Base-by-base conservation (phyloP, 2,329 filamentous ascomycete genomes). In the Chaetomium sp. region DNA sequence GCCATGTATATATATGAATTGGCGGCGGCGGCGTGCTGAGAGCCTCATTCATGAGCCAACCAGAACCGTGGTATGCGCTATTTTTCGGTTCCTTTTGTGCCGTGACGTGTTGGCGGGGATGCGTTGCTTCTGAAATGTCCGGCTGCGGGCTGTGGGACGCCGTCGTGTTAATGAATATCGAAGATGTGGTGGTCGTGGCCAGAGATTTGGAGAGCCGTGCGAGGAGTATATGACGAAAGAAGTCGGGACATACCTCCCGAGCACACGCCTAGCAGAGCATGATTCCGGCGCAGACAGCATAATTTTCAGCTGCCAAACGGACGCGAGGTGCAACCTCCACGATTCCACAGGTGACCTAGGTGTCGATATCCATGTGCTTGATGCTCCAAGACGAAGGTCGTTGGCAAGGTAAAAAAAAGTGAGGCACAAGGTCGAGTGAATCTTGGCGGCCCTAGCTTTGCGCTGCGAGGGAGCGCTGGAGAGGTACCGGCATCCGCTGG, bases 1-100 rank as follows among this genome's bases (percentile, higher is more conserved):
- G 57, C 60, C 60, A 67, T 65, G 68, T 71, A 70, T 57, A 70
- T 57, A 71, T 70, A 70, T 60, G 62, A 58, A 45, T 29, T 61
- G 63, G 53, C 25, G 60, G 31, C 12, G 12, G 12, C 33, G n/a
- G 38, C 16, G 42, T 12, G 50, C 27, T 35, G 13, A 16, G 16
- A 25, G 31, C 6, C 29, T 27, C 13, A n/a, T n/a, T n/a, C n/a
- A n/a, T 45, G 23, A 50, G 16, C 47, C 47, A 57, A 38, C 19
- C 38, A 10, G 45, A 59, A 54, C 57, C 53, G 23, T 33, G 23
- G 49, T 57, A 47, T 38, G 42, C 35, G 35, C 27, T 57, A 57
- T 47, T 19, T 57, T n/a, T 38, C 56, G n/a, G 3, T 31, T 25
- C 29, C 19, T 16, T 27, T n/a, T 13, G 33, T 27, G 33, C 6